A percentile compares a stretch with the other conserved stretches of the same genome.
These are phyloP conservation scores for Vitis hybrid DNA, from an alignment of 177 flowering plant species.

Conservation along the genomic window DNA sequence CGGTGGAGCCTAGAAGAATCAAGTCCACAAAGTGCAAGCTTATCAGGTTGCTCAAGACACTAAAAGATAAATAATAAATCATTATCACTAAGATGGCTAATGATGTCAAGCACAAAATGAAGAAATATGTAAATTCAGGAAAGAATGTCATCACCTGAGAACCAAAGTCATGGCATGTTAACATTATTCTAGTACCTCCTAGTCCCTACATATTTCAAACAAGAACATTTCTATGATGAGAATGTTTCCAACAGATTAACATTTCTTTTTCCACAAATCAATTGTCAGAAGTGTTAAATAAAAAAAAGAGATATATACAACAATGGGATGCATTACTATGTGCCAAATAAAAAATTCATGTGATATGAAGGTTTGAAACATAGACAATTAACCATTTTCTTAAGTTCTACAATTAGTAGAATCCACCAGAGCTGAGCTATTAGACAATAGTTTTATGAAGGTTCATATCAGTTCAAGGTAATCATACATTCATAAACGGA, in stretches of 20 bases:
- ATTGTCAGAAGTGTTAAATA: no score
- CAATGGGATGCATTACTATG: no score
- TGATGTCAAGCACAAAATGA: not conserved
- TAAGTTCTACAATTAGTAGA: no score
- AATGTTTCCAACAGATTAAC: not conserved
- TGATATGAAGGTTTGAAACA: no score
- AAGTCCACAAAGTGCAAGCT: conserved; percentile 75
- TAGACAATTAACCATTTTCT: no score
- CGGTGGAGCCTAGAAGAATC: conserved; percentile 75
- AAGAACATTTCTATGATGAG: not conserved
- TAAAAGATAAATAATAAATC: conserved; percentile 15
- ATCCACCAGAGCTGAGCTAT: no score
- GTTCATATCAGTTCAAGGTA: no score
- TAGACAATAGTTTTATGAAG: no score
- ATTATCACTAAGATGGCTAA: not conserved
- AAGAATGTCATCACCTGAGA: conserved; percentile 39
- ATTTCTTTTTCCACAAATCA: no score
- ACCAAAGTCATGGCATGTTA: conserved; percentile 62
- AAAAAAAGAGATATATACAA: no score
- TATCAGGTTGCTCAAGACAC: conserved; percentile 74
- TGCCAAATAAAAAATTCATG: no score
- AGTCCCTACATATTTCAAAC: conserved; percentile 48
- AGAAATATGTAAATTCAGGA: not conserved
- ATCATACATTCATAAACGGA: no score
- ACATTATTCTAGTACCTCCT: conserved; percentile 55